phyloP scores from a whole-genome alignment of 78 protist species.

The Dictyostelium firmibasis region DNA sequence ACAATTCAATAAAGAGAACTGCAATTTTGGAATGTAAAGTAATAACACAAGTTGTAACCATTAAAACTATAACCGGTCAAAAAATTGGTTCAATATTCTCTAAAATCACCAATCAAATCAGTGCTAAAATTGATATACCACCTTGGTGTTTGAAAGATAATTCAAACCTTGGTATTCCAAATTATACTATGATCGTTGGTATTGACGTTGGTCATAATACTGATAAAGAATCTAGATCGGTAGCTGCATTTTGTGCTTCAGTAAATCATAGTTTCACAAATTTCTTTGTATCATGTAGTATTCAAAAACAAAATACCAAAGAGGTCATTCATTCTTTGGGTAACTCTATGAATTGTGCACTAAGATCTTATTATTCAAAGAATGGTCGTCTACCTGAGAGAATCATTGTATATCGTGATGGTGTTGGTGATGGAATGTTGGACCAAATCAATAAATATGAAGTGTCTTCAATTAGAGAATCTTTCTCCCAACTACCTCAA shows the following conservation, averaged over 20 bases:
- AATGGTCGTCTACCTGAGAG: constrained; percentile 52
- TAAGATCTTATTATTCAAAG: not conserved
- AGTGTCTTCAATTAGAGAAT: not conserved
- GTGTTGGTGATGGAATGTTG: constrained; percentile 84
- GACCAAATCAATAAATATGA: not conserved
- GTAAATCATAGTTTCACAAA: not conserved
- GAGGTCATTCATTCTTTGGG: constrained; percentile 26
- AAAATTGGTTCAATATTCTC: not conserved
- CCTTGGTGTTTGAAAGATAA: constrained; percentile 26
- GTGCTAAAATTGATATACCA: constrained; percentile 15
- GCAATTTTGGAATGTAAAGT: constrained; percentile 26
- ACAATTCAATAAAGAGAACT: not conserved
- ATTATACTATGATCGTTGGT: constrained; percentile 48
- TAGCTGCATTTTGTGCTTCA: constrained; percentile 36
- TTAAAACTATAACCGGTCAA: not conserved
- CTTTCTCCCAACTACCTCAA: not conserved
- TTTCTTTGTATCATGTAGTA: not conserved
- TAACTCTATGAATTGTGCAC: not conserved
- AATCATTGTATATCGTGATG: constrained; percentile 82
- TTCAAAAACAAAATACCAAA: constrained; percentile 18
- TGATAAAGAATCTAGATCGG: constrained; percentile 20
- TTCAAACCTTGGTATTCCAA: not conserved
- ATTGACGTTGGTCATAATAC: constrained; percentile 73
- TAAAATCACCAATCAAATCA: not conserved
- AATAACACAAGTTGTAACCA: not conserved